Evolutionary conservation across 768 basidiomycete genomes (phyloP).

Genomic region (Boletales sp.): DNA sequence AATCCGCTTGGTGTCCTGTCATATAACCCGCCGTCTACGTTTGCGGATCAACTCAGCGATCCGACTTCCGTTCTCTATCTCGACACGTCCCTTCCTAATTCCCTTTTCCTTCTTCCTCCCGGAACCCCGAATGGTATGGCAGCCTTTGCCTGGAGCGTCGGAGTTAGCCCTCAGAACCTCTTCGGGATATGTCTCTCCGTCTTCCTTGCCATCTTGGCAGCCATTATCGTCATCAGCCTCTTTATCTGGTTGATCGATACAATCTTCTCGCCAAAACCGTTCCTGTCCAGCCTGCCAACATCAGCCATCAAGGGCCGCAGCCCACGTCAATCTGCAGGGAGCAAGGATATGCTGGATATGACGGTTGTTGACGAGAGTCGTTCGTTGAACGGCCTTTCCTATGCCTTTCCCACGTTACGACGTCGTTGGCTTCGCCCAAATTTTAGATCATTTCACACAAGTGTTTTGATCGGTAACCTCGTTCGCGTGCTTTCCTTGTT

Average conservation of each 20-base stretch:
- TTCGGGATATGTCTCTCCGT: slow-evolving; percentile 79
- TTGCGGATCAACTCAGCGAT: slow-evolving; percentile 70
- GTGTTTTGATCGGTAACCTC: slow-evolving; percentile 84
- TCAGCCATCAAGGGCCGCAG: slow-evolving; percentile 30
- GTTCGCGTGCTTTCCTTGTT: slow-evolving; percentile 88
- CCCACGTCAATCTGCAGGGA: slow-evolving; percentile 40
- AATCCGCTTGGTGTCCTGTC: slow-evolving; percentile 55
- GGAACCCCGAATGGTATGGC: slow-evolving; percentile 63
- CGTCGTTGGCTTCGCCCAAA: slow-evolving; percentile 43
- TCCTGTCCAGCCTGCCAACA: slow-evolving; percentile 14
- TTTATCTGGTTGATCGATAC: slow-evolving; percentile 73
- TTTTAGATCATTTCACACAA: slow-evolving; percentile 76
- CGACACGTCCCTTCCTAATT: slow-evolving; percentile 62
- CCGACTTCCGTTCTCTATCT: slow-evolving; percentile 74
- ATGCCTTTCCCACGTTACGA: slow-evolving; percentile 23
- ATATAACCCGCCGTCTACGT: slow-evolving; percentile 66
- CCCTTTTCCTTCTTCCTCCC: slow-evolving; percentile 65
- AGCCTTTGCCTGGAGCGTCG: slow-evolving; percentile 82
- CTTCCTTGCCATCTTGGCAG: slow-evolving; percentile 77
- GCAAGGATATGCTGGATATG: slow-evolving; percentile 50
- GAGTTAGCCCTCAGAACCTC: slow-evolving; percentile 76
- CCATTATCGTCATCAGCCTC: slow-evolving; percentile 63
- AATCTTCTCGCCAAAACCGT: slow-evolving; percentile 31
- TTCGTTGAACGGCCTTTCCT: slow-evolving; percentile 24
- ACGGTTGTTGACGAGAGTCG: slow-evolving; percentile 26